Evolutionary conservation across 2,329 filamentous ascomycete genomes (phyloP).

Genomic region (Lachnellula hyalina): DNA sequence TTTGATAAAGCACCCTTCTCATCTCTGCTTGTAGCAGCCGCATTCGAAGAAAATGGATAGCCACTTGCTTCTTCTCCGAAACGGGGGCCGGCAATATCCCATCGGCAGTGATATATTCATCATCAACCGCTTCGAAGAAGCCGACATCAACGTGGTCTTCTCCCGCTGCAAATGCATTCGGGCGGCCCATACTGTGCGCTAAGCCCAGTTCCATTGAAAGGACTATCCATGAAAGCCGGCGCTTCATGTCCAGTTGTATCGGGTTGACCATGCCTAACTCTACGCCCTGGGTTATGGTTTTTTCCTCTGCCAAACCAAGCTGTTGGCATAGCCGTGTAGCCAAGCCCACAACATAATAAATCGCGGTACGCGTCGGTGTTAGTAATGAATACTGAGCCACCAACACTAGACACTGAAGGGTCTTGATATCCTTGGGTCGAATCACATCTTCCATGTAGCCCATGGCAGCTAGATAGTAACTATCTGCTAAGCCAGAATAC

Average conservation of each 20-base stretch:
- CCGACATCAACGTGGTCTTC: constrained; percentile 79
- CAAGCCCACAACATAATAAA: constrained; percentile 89
- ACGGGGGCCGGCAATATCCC: constrained; percentile 68
- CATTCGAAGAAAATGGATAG: constrained; percentile 94
- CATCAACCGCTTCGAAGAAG: constrained; percentile 78
- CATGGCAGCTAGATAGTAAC: constrained; percentile 89
- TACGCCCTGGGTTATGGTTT: constrained; percentile 64
- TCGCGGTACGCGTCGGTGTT: constrained; percentile 84
- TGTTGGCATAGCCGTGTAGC: constrained; percentile 86
- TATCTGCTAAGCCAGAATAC: constrained; percentile 90
- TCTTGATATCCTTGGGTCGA: constrained; percentile 81
- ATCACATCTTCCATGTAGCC: constrained; percentile 77
- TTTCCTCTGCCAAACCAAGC: constrained; percentile 80
- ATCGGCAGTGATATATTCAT: constrained; percentile 72
- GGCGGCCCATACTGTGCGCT: constrained; percentile 80
- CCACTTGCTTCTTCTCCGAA: constrained; percentile 78
- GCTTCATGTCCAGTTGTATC: constrained; percentile 81
- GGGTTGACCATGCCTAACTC: constrained; percentile 57
- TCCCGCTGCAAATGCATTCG: constrained; percentile 75
- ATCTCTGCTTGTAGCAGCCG: constrained; percentile 83
- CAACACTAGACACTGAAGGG: constrained; percentile 81
- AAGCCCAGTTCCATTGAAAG: constrained; percentile 85
- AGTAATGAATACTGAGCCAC: constrained; percentile 89
- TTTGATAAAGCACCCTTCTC: constrained; percentile 77
- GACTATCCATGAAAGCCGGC: constrained; percentile 83